Evolutionary conservation across 306 rosid genomes (phyloP), one percentile per base, ranked within the genome.

Genomic region (Ochetophila trinervis): DNA sequence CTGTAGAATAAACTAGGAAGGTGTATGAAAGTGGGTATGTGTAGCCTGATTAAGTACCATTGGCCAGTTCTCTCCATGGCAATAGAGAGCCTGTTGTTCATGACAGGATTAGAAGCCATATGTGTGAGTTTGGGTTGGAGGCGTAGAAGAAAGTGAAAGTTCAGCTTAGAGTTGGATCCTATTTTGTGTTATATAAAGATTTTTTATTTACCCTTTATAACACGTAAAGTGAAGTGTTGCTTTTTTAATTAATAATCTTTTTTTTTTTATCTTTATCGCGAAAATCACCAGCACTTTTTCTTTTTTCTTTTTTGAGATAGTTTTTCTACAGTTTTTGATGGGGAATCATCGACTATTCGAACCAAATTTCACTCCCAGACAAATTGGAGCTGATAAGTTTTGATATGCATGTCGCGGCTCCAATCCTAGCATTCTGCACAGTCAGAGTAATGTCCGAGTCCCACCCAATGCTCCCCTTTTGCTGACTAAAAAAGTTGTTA

Each of bases 1-100:
- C 48, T 11, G n/a, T 51, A 18, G 60, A 8, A 7, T 3, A 30
- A 27, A 16, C 18, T n/a, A 17, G 0, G 30, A 2, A n/a, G n/a
- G 1, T 5, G 1, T 4, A 16, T 11, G 3, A 21, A 52, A 60
- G 60, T 34, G 16, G 19, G 54, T 15, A 1, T 23, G 3, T n/a
- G n/a, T n/a, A n/a, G 44, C n/a, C 2, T 17, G 4, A 18, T 5
- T 60, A 37, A 8, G 45, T 82, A 91, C 98, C 98, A 92, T 56
- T 87, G 95, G 40, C 89, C 96, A 0, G 98, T 87, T 86, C 98
- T 86, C 74, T 87, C 95, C 98, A 92, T 85, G 76, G 96, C 96
- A 34, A 68, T 74, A 57, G 95, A 84, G 52, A 73, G 60, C 59
- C 89, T 80, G 37, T n/a, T 80, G 73, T 52, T 80, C 23, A 51